Percentiles rank a stretch among this genome's conserved stretches.
phyloP scores from a whole-genome alignment of 495 filamentous ascomycete genomes.

The Penicillium pancosmium region DNA sequence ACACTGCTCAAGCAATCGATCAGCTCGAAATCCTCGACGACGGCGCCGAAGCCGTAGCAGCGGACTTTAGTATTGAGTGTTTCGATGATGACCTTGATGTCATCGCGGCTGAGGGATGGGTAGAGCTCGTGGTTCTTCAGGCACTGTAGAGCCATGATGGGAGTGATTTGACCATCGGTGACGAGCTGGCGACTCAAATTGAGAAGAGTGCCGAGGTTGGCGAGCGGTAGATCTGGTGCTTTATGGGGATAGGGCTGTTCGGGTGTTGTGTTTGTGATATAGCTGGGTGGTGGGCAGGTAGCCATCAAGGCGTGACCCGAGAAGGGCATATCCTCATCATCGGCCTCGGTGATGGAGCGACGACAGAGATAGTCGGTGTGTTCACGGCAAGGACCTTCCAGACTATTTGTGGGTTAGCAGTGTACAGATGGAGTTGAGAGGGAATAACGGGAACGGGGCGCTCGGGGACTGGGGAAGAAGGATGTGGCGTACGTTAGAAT shows the following conservation, averaged over 20 bases:
- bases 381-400: conserved; percentile 94
- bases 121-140: conserved; percentile 73
- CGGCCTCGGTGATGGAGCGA: conserved; percentile 48
- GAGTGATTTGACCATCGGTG: conserved; percentile 93
- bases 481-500: conserved; percentile 80
- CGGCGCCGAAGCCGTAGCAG: conserved; percentile 83
- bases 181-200: conserved; percentile 83
- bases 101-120: conserved; percentile 60
- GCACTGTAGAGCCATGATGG: conserved; percentile 90
- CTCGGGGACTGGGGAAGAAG: neutral
- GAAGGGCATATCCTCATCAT: conserved; percentile 54
- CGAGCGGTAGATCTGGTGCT: conserved; percentile 60
- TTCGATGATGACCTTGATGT: conserved; percentile 72
- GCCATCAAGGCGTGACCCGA: conserved; percentile 91
- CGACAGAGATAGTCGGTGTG: conserved; percentile 74
- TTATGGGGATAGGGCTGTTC: conserved; percentile 47
- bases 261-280: conserved; percentile 45
- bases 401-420: conserved; percentile 51
- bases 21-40: conserved; percentile 85
- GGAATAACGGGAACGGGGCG: neutral
- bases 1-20: conserved; percentile 79
- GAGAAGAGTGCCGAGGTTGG: conserved; percentile 76
- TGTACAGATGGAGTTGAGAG: conserved; percentile 17
- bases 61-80: conserved; percentile 78
- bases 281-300: conserved; percentile 71